Conservation (phyloP, 306 rosid species). For the Astragalus glycyphyllos region DNA sequence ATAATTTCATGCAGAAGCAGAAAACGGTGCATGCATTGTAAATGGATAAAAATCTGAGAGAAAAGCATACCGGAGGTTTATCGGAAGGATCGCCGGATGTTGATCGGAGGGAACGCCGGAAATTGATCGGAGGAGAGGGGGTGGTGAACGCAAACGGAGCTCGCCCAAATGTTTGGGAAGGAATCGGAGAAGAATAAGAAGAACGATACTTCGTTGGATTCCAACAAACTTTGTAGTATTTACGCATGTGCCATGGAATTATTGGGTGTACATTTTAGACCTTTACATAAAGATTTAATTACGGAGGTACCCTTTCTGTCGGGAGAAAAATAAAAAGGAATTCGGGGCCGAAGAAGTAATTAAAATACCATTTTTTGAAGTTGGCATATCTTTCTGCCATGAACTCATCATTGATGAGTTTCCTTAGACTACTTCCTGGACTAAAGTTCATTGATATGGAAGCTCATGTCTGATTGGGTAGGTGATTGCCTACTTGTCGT, state of each 20-base stretch:
- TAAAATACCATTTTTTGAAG: no score
- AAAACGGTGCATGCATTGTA: not conserved
- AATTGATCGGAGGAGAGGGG: conserved; percentile 36
- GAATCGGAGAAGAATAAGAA: conserved; percentile 21
- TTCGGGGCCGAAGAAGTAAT: no score
- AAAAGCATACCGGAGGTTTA: conserved; percentile 19
- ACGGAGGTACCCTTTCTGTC: not conserved
- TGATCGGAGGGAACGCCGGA: conserved; percentile 41
- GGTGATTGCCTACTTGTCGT: no score
- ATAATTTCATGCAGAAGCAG: conserved; percentile 1
- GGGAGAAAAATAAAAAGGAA: not conserved
- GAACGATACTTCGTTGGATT: conserved; percentile 6
- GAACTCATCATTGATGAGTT: no score
- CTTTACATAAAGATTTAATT: not conserved
- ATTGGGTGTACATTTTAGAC: not conserved
- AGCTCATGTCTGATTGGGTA: no score
- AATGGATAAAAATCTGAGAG: not conserved
- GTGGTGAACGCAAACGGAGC: conserved; percentile 30
- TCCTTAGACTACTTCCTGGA: no score
- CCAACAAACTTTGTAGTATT: conserved; percentile 24
- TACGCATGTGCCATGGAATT: conserved; percentile 38
- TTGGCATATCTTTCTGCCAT: no score
- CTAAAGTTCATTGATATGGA: no score
- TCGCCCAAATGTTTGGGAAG: not conserved
- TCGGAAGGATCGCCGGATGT: conserved; percentile 19